Evolutionary conservation across 108 stramenopile genomes (phyloP), one percentile per base, ranked within the genome.

Genomic region (Fragilariopsis cylindrus): DNA sequence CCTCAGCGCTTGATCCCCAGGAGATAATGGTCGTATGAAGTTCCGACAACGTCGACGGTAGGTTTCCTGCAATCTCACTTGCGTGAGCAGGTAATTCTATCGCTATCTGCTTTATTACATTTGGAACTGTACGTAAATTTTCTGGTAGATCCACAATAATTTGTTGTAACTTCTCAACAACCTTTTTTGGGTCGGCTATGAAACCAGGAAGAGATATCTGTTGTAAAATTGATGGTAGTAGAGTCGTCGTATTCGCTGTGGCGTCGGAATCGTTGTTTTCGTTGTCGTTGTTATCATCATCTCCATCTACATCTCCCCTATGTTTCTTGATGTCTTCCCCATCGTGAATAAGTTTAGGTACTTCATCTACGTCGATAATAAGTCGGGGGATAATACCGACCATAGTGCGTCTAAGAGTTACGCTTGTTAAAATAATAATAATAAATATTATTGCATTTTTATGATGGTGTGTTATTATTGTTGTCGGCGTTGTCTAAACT

Each of bases 311-410:
- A 8, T 60, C 58, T 12, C 11, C 18, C 13, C 16, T 8, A 8
- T 65, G 45, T 5, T 11, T 19, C 12, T 46, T 7, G 39, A 47
- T 49, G 4, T 63, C 42, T 1, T 15, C 4, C 15, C 15, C 18
- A 4, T 65, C 58, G 21, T 65, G 65, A 19, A 65, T 65, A 45
- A 65, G 44, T 48, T 65, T 65, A 16, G 65, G 41, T 3, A 65
- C 47, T 65, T 65, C 65, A 12, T 65, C 65, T 46, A 18, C 65
- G 47, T 65, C 46, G 44, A 65, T 19, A 45, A 65, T 18, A 65
- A 65, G 65, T 65, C 65, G 65, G 18, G 65, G 65, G 44, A 65
- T 65, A 42, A 60, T 21, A 21, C 16, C 21, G 4, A 60, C 4
- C 58, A 60, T 60, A 0, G 58, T 60, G 4, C 4, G 30, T 30